Evolutionary conservation across 73 alveolate species (phyloP).

Genomic region (Uronychia setigera): DNA sequence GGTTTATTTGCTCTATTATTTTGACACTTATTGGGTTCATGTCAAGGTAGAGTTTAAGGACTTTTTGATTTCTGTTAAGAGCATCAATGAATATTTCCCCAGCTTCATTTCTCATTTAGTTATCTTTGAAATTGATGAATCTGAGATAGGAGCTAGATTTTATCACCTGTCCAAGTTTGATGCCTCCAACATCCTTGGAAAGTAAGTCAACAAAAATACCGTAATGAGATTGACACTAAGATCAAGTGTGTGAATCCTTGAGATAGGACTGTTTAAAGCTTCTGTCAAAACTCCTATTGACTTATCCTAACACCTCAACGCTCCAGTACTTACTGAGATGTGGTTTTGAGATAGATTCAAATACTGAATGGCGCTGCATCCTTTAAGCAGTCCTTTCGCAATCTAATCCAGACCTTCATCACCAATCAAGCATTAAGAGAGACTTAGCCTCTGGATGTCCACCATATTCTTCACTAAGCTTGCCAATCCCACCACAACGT

Average conservation of each 20-base stretch:
- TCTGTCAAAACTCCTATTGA: no score
- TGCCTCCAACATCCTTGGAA: not conserved
- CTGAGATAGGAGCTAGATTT: not conserved
- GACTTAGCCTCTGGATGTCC: not conserved
- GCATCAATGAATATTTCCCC: not conserved
- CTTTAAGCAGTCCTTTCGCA: not conserved
- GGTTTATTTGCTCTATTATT: not conserved
- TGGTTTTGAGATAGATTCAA: not conserved
- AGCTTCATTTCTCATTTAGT: not conserved
- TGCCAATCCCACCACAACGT: not conserved
- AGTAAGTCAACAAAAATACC: no score
- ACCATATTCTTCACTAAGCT: not conserved
- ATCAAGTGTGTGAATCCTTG: not conserved
- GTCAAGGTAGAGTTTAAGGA: not conserved
- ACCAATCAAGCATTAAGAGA: not conserved
- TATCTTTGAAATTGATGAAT: not conserved
- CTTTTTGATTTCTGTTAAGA: not conserved
- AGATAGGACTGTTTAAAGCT: no score
- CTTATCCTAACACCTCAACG: no score
- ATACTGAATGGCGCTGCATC: not conserved
- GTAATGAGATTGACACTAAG: not conserved
- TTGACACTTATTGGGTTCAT: not conserved
- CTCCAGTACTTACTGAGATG: not conserved
- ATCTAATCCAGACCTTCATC: not conserved
- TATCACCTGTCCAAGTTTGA: not conserved